Base-by-base conservation (phyloP, 768 basidiomycete species). In the Boletus subparvulus region DNA sequence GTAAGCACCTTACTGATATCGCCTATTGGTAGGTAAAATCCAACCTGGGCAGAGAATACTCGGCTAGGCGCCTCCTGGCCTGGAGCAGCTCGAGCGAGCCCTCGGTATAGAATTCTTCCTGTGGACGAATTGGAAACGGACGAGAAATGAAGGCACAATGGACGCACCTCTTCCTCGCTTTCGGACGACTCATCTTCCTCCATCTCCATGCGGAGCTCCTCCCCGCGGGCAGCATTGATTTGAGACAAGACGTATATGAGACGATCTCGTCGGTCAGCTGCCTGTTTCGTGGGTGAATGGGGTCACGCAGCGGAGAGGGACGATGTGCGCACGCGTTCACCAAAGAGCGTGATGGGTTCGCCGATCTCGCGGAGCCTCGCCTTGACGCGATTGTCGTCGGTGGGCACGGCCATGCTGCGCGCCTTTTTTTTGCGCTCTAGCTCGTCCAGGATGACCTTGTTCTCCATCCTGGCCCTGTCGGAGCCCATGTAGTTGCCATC, bases 371-470 rank as follows among this genome's bases (percentile, higher is more conserved):
- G 80, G 56, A 99, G 79, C 55, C 92, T 81, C 39, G 88, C 86
- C 69, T 89, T 90, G 66, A 99, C 97, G 62, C 90, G 87, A 66
- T 85, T 89, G 73, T 98, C 97, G 73, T 98, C 96, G 8, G 97
- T 99, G 9, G 97, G 97, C 11, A 98, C 94, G 8, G 95, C 97
- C 75, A 98, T 83, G 57, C 80, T 87, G 61, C 97, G 82, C 13
- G 95, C 90, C 66, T 93, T 89, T 80, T 97, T 97, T 81, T 96
- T 97, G 62, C 95, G 83, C 69, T 99, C 97, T n/a, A 99, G 85
- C 73, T 97, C 94, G 68, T 93, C 91, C 46, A 98, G 80, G 51
- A 98, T 85, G 61, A 88, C 88, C 66, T 89, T 86, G 77, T 94
- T 92, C 72, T 92, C 90, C 50, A 85, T 69, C 63, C 84, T 80